phyloP scores from a whole-genome alignment of 352 stramenopile genomes.

The Blastocystis sp. region DNA sequence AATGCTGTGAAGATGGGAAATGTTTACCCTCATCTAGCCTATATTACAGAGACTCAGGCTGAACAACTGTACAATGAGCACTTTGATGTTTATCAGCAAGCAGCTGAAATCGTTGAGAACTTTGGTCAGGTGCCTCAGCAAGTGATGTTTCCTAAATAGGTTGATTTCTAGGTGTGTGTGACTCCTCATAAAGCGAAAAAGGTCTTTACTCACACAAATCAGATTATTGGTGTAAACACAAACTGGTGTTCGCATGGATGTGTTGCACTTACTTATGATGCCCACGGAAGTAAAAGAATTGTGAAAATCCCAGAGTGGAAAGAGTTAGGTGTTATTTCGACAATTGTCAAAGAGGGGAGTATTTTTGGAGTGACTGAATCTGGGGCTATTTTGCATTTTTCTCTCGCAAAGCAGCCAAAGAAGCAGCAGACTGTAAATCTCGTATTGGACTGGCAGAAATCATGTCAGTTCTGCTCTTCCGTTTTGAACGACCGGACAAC shows the following conservation, averaged over 20 bases:
- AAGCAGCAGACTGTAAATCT: not conserved
- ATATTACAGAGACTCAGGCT: constrained; percentile 63
- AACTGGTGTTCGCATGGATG: not conserved
- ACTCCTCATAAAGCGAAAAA: not conserved
- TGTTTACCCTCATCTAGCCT: constrained; percentile 83
- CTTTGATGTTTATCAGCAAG: not conserved
- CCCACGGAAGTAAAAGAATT: not conserved
- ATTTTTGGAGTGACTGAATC: not conserved
- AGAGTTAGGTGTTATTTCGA: not conserved
- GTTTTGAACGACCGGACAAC: not conserved
- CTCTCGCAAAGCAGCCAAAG: not conserved
- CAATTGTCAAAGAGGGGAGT: not conserved
- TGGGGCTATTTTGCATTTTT: not conserved
- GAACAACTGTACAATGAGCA: not conserved
- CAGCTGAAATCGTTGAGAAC: constrained; percentile 17
- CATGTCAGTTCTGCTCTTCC: not conserved
- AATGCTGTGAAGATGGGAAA: constrained; percentile 77
- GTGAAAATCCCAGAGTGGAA: not conserved
- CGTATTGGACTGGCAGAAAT: not conserved
- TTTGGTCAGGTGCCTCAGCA: constrained; percentile 30
- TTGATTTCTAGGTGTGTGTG: not conserved
- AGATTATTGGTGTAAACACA: not conserved
- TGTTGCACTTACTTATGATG: not conserved
- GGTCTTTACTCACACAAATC: not conserved
- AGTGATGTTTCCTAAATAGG: not conserved